Base-by-base conservation (phyloP, 2,329 filamentous ascomycete genomes). In the Cladosporium colombiae region DNA sequence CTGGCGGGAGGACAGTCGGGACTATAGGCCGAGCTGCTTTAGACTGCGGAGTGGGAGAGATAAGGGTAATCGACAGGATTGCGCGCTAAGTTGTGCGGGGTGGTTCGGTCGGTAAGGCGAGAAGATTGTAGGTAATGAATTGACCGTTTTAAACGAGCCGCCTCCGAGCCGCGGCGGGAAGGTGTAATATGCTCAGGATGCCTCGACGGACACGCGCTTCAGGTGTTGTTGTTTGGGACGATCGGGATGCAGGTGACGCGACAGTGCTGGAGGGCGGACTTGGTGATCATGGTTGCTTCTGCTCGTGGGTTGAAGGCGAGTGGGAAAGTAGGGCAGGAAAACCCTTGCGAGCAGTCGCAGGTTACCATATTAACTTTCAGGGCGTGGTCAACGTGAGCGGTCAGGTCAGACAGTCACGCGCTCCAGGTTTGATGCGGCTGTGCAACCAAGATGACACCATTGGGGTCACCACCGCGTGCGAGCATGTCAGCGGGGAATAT, bases 391-490 rank as follows among this genome's bases (percentile, higher is more conserved):
- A 18, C 23, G 31, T 53, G 31, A 40, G 46, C 27, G 29, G 58
- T 23, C 52, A 91, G 29, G 58, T 23, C 52, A 91, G 18, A 93
- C 56, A 92, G 91, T 50, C 87, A 86, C 2, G 93, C 93, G 40
- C 40, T 44, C 37, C 37, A 66, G 86, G 81, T 92, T 91, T 62
- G 95, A 94, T 75, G 97, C 97, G 62, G 85, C 84, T 68, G 98
- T 83, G 31, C 94, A 86, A 65, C 91, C 91, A 74, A 93, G 89
- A 57, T 57, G 55, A 57, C 55, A 37, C 55, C 25, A 40, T 57
- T 37, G 60, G 60, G 55, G 49, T 53, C 60, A 55, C 7, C 1
- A 25, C 60, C 60, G 55, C 60, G 60, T 62, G 60, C 46, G 59
- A 31, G 55, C 31, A 62, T 33, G 60, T 55, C 60, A 53, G 29